These are phyloP conservation scores for Streptanthus diversifolius DNA, from an alignment of 345 rosid genomes.

Conservation along the genomic window DNA sequence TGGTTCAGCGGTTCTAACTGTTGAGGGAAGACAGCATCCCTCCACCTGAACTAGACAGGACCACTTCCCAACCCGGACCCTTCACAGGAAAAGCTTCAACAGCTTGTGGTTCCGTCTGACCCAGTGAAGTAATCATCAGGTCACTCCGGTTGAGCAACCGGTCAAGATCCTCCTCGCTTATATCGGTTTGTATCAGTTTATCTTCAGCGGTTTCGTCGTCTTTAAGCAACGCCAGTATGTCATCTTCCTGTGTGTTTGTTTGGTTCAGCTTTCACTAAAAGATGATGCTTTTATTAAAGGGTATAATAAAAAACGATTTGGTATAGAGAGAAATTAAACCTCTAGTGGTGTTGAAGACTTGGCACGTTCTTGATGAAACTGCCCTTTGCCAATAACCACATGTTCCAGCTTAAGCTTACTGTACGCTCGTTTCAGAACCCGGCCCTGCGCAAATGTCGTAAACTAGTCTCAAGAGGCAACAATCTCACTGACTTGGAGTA, in stretches of 20 bases:
- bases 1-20: constrained; percentile 35
- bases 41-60: constrained; percentile 60
- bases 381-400: constrained; percentile 89
- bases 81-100: constrained; percentile 47
- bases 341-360: constrained; percentile 38
- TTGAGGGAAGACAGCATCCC: constrained; percentile 81
- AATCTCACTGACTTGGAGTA: background rate
- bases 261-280: background rate
- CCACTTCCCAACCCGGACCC: constrained; percentile 99
- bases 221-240: constrained; percentile 60
- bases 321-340: constrained; percentile 36
- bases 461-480: constrained; percentile 19
- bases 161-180: constrained; percentile 74
- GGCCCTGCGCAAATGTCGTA: constrained; percentile 52
- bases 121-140: constrained; percentile 37
- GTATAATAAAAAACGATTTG: background rate
- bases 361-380: constrained; percentile 80
- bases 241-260: constrained; percentile 61
- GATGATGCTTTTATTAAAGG: background rate
- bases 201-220: constrained; percentile 89
- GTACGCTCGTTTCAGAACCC: constrained; percentile 81
- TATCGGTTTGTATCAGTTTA: constrained; percentile 79
- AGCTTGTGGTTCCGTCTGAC: constrained; percentile 16
- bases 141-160: constrained; percentile 73
- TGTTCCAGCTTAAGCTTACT: constrained; percentile 96